Evolutionary conservation across 2,329 filamentous ascomycete genomes (phyloP).

Genomic region (Cytospora chrysosperma): DNA sequence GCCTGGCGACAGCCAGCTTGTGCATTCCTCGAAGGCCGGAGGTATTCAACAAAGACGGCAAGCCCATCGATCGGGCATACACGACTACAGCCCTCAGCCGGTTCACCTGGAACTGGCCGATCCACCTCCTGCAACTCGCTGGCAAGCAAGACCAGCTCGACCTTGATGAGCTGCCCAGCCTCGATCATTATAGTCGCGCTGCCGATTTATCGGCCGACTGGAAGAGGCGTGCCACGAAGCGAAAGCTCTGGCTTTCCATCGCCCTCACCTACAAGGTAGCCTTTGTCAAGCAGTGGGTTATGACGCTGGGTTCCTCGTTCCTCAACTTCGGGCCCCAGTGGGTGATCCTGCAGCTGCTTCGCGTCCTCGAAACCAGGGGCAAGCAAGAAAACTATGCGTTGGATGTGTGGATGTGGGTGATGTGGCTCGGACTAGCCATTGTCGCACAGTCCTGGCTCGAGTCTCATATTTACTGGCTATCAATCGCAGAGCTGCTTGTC

Average conservation of each 20-base stretch:
- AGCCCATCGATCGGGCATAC: slow-evolving; percentile 61
- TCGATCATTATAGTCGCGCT: slow-evolving; percentile 55
- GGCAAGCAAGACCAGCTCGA: slow-evolving; percentile 59
- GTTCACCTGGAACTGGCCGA: slow-evolving; percentile 66
- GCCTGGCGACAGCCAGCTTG: slow-evolving; percentile 48
- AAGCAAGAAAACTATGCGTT: slow-evolving; percentile 45
- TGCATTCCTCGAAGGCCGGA: slow-evolving; percentile 66
- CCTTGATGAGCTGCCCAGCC: slow-evolving; percentile 59
- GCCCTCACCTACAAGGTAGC: slow-evolving; percentile 55
- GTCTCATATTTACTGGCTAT: slow-evolving; percentile 65
- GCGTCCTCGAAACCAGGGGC: slow-evolving; percentile 57
- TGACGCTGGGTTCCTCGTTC: slow-evolving; percentile 54
- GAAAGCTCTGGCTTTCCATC: slow-evolving; percentile 60
- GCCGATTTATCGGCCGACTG: slow-evolving; percentile 51
- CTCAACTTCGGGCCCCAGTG: slow-evolving; percentile 71
- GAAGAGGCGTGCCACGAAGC: slow-evolving; percentile 45
- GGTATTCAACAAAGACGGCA: slow-evolving; percentile 56
- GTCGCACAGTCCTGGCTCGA: slow-evolving; percentile 61
- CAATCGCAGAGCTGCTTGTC: slow-evolving; percentile 60
- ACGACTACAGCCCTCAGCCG: slow-evolving; percentile 60
- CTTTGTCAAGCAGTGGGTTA: slow-evolving; percentile 57
- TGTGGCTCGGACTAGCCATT: slow-evolving; percentile 60
- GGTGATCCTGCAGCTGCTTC: slow-evolving; percentile 64
- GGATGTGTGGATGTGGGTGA: slow-evolving; percentile 67
- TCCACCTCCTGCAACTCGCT: slow-evolving; percentile 53